Evolutionary conservation across 306 rosid species (phyloP), one percentile per base, ranked within the genome.

Genomic region (Dicorynia guianensis): DNA sequence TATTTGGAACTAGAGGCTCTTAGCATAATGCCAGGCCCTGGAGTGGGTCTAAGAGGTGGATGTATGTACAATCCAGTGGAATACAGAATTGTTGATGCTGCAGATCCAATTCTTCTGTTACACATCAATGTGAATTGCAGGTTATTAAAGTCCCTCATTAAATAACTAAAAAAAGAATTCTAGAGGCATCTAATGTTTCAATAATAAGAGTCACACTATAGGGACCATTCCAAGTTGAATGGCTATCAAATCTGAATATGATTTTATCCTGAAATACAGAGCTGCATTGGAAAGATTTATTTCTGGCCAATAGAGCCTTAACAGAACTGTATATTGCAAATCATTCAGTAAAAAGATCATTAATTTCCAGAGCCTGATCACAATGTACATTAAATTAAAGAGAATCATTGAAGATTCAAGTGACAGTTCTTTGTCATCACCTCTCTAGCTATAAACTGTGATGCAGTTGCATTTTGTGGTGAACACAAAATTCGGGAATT

Each of bases 21-120:
- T 48, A 74, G 75, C 57, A 53, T 33, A 71, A 82, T 63, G 5
- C 36, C 58, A 78, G 63, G 63, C 68, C 66, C 10, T 54, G 52
- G 38, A 55, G 63, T 36, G 57, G 57, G 74, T 63, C 35, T 6
- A 59, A 44, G 67, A 18, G 57, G 35, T 11, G 57, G 66, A 18
- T 11, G 18, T 30, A 49, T 33, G 73, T 7, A 67, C 38, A 66
- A 46, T 48, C 54, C 46, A 43, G 18, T 12, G 40, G 48, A 79
- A 39, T 13, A 61, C 62, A 60, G 66, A 71, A 52, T 57, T 5
- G 15, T 18, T 75, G 59, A 79, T 43, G 58, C 69, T 17, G 54
- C 74, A 61, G 65, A 61, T 48, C 30, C 66, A 49, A 58, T 72
- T 57, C 69, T 33, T 33, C 46, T 12, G 59, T 40, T 62, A 78